Evolutionary conservation across 2,329 filamentous ascomycete genomes (phyloP).

Genomic region (Westerdykella aurantiaca): DNA sequence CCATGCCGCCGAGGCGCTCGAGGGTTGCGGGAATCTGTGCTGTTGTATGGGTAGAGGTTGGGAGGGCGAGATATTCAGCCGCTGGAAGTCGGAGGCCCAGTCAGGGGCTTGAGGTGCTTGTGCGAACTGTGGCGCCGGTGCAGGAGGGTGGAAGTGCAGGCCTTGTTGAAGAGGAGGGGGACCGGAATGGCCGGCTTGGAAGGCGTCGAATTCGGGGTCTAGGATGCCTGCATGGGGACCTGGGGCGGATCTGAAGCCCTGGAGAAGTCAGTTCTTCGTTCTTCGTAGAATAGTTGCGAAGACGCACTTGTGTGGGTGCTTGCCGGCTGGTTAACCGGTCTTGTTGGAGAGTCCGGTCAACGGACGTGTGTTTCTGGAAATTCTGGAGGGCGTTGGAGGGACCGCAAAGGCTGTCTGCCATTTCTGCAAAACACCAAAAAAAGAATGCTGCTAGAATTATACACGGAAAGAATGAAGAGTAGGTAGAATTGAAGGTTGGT

Average conservation of each 20-base stretch:
- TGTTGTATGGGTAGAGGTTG: conserved; percentile 45
- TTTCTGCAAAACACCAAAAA: conserved; percentile 26
- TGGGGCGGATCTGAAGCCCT: conserved; percentile 58
- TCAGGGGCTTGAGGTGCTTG: conserved; percentile 33
- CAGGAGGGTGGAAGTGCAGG: conserved; percentile 29
- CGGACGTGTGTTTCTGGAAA: conserved; percentile 63
- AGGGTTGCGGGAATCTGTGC: conserved; percentile 36
- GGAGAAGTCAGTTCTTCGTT: conserved; percentile 12
- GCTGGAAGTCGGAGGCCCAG: conserved; percentile 49
- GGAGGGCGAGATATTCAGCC: conserved; percentile 39
- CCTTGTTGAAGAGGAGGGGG: conserved; percentile 37
- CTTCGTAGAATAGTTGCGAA: neutral
- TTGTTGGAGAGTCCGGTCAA: conserved; percentile 66
- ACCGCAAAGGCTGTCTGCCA: conserved; percentile 66
- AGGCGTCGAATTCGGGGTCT: conserved; percentile 64
- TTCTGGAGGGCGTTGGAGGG: conserved; percentile 70
- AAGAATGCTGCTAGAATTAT: neutral
- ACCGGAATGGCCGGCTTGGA: conserved; percentile 50
- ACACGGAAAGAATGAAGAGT: neutral
- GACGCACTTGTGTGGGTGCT: conserved; percentile 50
- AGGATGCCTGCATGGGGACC: conserved; percentile 50
- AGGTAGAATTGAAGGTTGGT: neutral
- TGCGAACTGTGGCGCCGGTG: conserved; percentile 20
- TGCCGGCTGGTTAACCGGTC: conserved; percentile 57
- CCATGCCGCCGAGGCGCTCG: conserved; percentile 44